Conservation (phyloP, 495 filamentous ascomycete species). For the Bryoglossum gracile region DNA sequence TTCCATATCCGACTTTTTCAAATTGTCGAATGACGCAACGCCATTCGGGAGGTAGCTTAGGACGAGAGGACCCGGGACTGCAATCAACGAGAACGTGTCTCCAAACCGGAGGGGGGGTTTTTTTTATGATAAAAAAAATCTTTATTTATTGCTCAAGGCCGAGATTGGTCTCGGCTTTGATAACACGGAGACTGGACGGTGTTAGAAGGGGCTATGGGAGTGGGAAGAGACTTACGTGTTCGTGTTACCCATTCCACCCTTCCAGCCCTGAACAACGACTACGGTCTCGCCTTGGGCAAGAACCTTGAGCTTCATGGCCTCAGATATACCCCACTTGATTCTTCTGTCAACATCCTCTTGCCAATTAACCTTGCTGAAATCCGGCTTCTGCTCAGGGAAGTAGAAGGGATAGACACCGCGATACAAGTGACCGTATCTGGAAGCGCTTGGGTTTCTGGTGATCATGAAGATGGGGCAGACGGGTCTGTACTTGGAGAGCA, state of each 20-base stretch:
- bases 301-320: slow-evolving; percentile 78
- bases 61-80: no score
- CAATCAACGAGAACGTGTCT: no score
- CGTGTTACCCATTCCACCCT: slow-evolving; percentile 94
- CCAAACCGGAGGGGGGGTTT: no score
- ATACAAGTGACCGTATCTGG: slow-evolving; percentile 90
- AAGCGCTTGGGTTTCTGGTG: slow-evolving; percentile 74
- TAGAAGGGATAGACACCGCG: slow-evolving; percentile 96
- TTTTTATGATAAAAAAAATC: no score
- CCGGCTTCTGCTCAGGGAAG: slow-evolving; percentile 86
- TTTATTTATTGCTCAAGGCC: no score
- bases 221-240: slow-evolving; percentile 55
- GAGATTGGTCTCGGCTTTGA: slow-evolving; percentile 47
- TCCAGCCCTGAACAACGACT: slow-evolving; percentile 96
- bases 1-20: no score
- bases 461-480: slow-evolving; percentile 99
- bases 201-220: no score
- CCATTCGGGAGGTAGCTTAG: no score
- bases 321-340: slow-evolving; percentile 86
- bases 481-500: slow-evolving; percentile 95
- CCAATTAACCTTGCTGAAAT: slow-evolving; percentile 84
- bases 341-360: slow-evolving; percentile 97
- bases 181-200: slow-evolving; percentile 39
- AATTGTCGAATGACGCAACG: no score
- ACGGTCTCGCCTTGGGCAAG: slow-evolving; percentile 77